Conservation (phyloP, 2,329 filamentous ascomycete species). For the Monilinia laxa region DNA sequence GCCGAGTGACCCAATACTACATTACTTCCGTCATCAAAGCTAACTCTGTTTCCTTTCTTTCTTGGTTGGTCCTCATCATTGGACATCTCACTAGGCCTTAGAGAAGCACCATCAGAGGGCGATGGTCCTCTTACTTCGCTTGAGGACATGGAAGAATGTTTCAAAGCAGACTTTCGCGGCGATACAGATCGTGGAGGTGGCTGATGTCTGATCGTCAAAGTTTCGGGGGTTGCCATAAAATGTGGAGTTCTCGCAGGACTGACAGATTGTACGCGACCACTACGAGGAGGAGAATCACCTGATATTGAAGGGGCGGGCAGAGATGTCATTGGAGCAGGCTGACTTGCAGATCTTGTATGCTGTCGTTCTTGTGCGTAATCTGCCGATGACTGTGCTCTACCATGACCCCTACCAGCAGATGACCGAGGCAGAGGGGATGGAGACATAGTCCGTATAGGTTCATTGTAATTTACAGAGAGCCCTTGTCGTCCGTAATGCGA, state of each 20-base stretch:
- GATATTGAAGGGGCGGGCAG: slow-evolving; percentile 14
- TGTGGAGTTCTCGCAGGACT: slow-evolving; percentile 69
- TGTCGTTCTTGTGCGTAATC: slow-evolving; percentile 30
- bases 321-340: slow-evolving; percentile 25
- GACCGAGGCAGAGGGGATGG: slow-evolving; percentile 35
- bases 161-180: slow-evolving; percentile 75
- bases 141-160: slow-evolving; percentile 48
- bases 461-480: slow-evolving; percentile 23
- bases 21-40: slow-evolving; percentile 67
- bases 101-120: slow-evolving; percentile 42
- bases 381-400: slow-evolving; percentile 31
- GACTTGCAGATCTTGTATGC: slow-evolving; percentile 31
- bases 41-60: slow-evolving; percentile 71
- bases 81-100: slow-evolving; percentile 46
- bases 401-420: slow-evolving; percentile 33
- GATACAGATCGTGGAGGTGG: slow-evolving; percentile 71
- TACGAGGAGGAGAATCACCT: slow-evolving; percentile 31
- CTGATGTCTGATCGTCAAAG: slow-evolving; percentile 60
- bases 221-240: slow-evolving; percentile 60
- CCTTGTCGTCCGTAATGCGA: slow-evolving; percentile 21
- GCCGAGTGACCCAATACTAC: slow-evolving; percentile 53
- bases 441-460: slow-evolving; percentile 29
- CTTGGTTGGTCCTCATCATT: slow-evolving; percentile 43
- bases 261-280: slow-evolving; percentile 43
- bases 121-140: slow-evolving; percentile 55